Evolutionary conservation across 192 early-diverging fungal species (phyloP).

Genomic region (Backusella westeae): DNA sequence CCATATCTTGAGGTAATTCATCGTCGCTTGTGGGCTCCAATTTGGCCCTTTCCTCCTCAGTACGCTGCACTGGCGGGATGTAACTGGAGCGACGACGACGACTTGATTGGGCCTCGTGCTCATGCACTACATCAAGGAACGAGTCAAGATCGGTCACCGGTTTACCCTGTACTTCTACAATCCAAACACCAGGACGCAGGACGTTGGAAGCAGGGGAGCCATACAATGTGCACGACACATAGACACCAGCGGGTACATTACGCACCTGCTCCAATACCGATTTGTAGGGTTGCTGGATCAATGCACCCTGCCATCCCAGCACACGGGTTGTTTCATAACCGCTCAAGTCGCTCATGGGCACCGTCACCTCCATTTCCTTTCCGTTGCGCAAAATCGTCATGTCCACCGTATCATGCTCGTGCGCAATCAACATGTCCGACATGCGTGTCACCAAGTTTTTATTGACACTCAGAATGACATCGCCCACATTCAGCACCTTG

Average conservation of each 20-base stretch:
- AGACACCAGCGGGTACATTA: conserved; percentile 61
- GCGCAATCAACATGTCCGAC: conserved; percentile 54
- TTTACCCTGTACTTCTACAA: conserved; percentile 66
- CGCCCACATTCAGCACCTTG: conserved; percentile 59
- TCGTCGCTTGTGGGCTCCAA: conserved; percentile 12
- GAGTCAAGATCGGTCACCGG: conserved; percentile 59
- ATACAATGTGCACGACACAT: conserved; percentile 54
- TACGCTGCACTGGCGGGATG: conserved; percentile 32
- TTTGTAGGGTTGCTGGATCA: conserved; percentile 72
- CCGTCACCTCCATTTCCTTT: conserved; percentile 59
- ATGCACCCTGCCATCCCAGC: conserved; percentile 82
- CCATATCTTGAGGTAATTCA: conserved; percentile 14
- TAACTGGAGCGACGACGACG: conserved; percentile 41
- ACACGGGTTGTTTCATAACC: conserved; percentile 64
- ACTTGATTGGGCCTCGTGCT: conserved; percentile 41
- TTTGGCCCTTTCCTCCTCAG: not conserved
- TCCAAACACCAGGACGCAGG: conserved; percentile 66
- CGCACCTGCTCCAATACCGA: conserved; percentile 66
- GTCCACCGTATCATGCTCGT: conserved; percentile 33
- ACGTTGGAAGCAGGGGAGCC: conserved; percentile 68
- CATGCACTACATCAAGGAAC: conserved; percentile 57
- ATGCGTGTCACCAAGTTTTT: conserved; percentile 61
- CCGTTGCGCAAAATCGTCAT: conserved; percentile 70
- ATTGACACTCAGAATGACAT: conserved; percentile 68
- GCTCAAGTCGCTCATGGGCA: conserved; percentile 58